These are phyloP conservation scores for Russula earlei DNA, from an alignment of 768 basidiomycete genomes.

Conservation along the genomic window DNA sequence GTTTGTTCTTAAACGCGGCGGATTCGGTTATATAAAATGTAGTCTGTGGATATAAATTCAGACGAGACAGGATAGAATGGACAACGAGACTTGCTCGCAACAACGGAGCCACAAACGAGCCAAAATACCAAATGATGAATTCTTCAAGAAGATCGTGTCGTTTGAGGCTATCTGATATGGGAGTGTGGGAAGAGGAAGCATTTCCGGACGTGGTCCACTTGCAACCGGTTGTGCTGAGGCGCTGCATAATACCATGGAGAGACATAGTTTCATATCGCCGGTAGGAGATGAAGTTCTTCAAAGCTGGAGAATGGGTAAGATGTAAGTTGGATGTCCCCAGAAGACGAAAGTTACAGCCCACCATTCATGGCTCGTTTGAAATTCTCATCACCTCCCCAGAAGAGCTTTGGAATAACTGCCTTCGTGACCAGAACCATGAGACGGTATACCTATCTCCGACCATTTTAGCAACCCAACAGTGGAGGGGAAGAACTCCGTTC, in stretches of 20 bases:
- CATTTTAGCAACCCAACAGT: not conserved
- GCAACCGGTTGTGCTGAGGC: constrained; percentile 64
- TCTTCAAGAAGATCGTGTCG: constrained; percentile 77
- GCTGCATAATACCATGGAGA: constrained; percentile 69
- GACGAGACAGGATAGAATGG: not conserved
- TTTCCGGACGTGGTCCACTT: constrained; percentile 60
- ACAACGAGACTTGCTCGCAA: constrained; percentile 47
- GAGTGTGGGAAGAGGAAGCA: constrained; percentile 33
- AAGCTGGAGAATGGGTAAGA: constrained; percentile 35
- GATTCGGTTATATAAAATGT: constrained; percentile 94
- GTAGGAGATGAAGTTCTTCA: constrained; percentile 61
- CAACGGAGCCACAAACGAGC: constrained; percentile 71
- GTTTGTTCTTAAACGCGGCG: constrained; percentile 67
- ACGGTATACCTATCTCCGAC: constrained; percentile 49
- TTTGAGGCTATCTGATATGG: constrained; percentile 62
- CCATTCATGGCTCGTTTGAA: constrained; percentile 46
- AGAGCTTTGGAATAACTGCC: constrained; percentile 56
- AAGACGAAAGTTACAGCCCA: constrained; percentile 24
- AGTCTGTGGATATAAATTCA: constrained; percentile 41
- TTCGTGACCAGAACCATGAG: constrained; percentile 58
- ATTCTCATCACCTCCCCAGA: constrained; percentile 75
- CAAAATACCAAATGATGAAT: constrained; percentile 92
- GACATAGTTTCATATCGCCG: constrained; percentile 77
- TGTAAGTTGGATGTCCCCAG: not conserved
- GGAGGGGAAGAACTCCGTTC: not conserved